Percentiles rank a stretch among this genome's conserved stretches.
Evolutionary conservation across 164 flowering plant genomes (phyloP).

Genomic region (Piper longum): DNA sequence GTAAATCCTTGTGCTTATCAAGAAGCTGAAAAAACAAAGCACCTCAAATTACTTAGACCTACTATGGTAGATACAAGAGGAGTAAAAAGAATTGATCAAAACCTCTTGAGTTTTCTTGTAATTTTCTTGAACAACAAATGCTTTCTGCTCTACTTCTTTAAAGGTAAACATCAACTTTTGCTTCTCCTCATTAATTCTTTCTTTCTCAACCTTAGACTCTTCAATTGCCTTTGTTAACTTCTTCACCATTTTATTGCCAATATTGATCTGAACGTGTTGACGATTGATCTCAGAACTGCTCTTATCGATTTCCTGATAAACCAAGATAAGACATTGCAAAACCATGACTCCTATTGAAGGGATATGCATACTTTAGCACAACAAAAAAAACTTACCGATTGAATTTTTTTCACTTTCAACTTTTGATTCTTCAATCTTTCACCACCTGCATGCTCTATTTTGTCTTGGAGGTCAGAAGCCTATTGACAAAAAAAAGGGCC

Average conservation of each 20-base stretch:
- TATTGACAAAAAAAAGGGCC: conserved; percentile 11
- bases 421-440: conserved; percentile 64
- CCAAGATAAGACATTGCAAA: background rate
- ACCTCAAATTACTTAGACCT: background rate
- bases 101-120: conserved; percentile 72
- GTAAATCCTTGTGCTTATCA: conserved; percentile 62
- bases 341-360: background rate
- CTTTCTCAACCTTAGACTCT: conserved; percentile 79
- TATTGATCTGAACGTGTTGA: conserved; percentile 69
- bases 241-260: conserved; percentile 64
- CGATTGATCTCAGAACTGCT: conserved; percentile 73
- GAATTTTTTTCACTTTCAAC: conserved; percentile 62
- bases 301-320: conserved; percentile 72
- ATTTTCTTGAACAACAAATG: conserved; percentile 70
- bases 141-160: conserved; percentile 73
- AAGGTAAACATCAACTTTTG: conserved; percentile 36
- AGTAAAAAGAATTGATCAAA: background rate
- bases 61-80: background rate
- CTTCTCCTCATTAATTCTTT: conserved; percentile 43
- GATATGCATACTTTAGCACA: background rate
- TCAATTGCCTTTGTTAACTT: conserved; percentile 76
- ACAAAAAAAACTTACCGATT: conserved; percentile 53
- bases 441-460: conserved; percentile 96
- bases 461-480: conserved; percentile 73
- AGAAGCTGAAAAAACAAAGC: conserved; percentile 29